Percentiles rank a stretch among this genome's conserved stretches.
Evolutionary conservation across 2,329 filamentous ascomycete species (phyloP).

Genomic region (Aspergillus intermedius): DNA sequence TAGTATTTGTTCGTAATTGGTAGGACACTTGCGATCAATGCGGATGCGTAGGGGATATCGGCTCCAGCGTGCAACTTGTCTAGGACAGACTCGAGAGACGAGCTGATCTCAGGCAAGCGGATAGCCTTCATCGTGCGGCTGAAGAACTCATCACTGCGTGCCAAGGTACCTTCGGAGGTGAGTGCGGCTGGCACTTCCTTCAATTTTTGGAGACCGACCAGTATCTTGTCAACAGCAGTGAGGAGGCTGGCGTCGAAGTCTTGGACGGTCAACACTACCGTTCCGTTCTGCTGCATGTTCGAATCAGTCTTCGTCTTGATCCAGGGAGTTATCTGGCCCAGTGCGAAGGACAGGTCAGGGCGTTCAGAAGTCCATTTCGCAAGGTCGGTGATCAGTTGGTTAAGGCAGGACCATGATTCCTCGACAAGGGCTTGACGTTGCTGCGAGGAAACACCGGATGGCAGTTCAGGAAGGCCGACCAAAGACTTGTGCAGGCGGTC

Average conservation of each 20-base stretch:
- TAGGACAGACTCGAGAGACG: slow-evolving; percentile 40
- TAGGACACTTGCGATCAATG: slow-evolving; percentile 54
- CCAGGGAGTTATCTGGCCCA: slow-evolving; percentile 64
- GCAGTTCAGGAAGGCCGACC: slow-evolving; percentile 44
- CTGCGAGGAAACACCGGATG: slow-evolving; percentile 41
- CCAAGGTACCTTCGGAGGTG: slow-evolving; percentile 59
- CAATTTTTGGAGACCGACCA: slow-evolving; percentile 70
- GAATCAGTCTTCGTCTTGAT: slow-evolving; percentile 32
- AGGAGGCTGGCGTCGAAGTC: slow-evolving; percentile 55
- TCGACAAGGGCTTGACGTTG: slow-evolving; percentile 22
- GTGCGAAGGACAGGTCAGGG: slow-evolving; percentile 57
- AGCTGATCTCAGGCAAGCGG: slow-evolving; percentile 51
- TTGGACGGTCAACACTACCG: slow-evolving; percentile 26
- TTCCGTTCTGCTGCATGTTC: slow-evolving; percentile 5
- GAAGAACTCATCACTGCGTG: slow-evolving; percentile 50
- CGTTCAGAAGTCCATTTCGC: slow-evolving; percentile 39
- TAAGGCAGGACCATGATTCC: slow-evolving; percentile 23
- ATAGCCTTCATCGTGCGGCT: slow-evolving; percentile 52
- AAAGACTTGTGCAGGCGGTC: slow-evolving; percentile 39
- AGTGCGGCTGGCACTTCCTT: slow-evolving; percentile 51
- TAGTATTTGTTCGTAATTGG: slow-evolving; percentile 73
- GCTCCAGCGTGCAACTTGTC: slow-evolving; percentile 39
- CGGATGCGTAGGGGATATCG: slow-evolving; percentile 44
- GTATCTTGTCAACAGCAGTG: slow-evolving; percentile 63
- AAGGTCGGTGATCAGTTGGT: slow-evolving; percentile 36